Percentiles rank a stretch among this genome's conserved stretches.
Conservation (phyloP, 805 yeast genomes). For the Nakazawaea populi region DNA sequence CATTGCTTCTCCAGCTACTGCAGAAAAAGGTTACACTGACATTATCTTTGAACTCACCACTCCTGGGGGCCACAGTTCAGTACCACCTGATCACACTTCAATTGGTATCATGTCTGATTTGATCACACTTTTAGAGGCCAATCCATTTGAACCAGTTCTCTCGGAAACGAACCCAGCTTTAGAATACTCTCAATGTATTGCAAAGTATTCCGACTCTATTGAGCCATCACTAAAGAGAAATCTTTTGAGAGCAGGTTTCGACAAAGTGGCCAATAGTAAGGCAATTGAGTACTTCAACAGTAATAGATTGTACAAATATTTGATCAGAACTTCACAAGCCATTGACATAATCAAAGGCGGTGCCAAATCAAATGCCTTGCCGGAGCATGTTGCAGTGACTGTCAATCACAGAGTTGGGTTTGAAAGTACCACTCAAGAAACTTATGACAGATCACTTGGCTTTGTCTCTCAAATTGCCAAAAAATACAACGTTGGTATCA, state of each 20-base stretch:
- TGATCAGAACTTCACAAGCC: conserved; percentile 61
- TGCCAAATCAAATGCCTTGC: conserved; percentile 69
- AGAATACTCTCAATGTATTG: conserved; percentile 54
- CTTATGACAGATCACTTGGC: conserved; percentile 29
- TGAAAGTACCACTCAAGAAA: conserved; percentile 43
- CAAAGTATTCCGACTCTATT: conserved; percentile 37
- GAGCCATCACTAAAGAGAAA: conserved; percentile 20
- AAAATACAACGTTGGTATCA: conserved; percentile 42
- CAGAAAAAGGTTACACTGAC: conserved; percentile 36
- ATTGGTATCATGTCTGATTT: conserved; percentile 69
- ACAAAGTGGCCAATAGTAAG: conserved; percentile 26
- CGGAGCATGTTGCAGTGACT: conserved; percentile 50
- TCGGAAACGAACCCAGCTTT: conserved; percentile 55
- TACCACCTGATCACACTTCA: conserved; percentile 66
- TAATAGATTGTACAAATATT: conserved; percentile 21
- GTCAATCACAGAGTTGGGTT: conserved; percentile 62
- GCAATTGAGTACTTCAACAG: conserved; percentile 18
- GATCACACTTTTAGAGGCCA: conserved; percentile 47
- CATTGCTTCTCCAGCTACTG: conserved; percentile 41
- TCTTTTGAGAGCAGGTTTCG: conserved; percentile 31
- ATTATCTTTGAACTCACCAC: conserved; percentile 43
- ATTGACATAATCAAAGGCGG: conserved; percentile 67
- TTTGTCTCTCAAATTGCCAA: conserved; percentile 37
- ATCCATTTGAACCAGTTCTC: conserved; percentile 44
- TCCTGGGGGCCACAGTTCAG: conserved; percentile 55